phyloP scores from a whole-genome alignment of 495 filamentous ascomycete genomes.

The Penicillium cinerascens region DNA sequence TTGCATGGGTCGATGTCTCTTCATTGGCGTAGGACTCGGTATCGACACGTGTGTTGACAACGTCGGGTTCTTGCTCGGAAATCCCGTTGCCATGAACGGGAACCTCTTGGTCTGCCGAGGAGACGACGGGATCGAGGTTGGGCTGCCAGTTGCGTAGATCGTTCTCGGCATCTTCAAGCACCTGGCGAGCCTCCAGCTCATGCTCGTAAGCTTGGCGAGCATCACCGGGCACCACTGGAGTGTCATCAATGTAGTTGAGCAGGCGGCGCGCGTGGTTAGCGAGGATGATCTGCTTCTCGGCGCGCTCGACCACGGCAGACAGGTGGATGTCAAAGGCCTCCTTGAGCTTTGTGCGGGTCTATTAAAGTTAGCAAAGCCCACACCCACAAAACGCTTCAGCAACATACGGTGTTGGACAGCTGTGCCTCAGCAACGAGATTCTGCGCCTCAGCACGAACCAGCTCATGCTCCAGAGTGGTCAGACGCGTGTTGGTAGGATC shows the following conservation, averaged over 20 bases:
- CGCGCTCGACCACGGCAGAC: constrained; percentile 84
- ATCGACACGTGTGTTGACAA: not conserved
- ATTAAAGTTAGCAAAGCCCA: constrained; percentile 6
- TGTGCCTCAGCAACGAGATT: constrained; percentile 95
- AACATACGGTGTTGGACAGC: constrained; percentile 78
- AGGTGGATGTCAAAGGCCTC: constrained; percentile 87
- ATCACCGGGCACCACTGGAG: constrained; percentile 85
- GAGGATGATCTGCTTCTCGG: constrained; percentile 92
- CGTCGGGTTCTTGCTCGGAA: not conserved
- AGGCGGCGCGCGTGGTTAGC: constrained; percentile 84
- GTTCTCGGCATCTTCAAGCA: constrained; percentile 91
- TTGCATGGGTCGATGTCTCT: not conserved
- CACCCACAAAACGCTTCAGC: not conserved
- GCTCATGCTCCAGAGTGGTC: constrained; percentile 85
- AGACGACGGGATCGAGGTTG: constrained; percentile 18
- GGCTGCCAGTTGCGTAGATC: constrained; percentile 71
- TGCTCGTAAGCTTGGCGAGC: constrained; percentile 61
- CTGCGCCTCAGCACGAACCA: constrained; percentile 92
- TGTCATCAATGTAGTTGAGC: constrained; percentile 85
- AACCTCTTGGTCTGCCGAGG: not conserved
- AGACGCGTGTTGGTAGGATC: constrained; percentile 76
- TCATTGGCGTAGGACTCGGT: constrained; percentile 5
- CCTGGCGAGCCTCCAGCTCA: constrained; percentile 63
- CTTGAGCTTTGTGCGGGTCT: constrained; percentile 91
- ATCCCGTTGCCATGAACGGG: not conserved